Base-by-base conservation (phyloP, 2,329 filamentous ascomycete species). In the Laburnicola sp. region DNA sequence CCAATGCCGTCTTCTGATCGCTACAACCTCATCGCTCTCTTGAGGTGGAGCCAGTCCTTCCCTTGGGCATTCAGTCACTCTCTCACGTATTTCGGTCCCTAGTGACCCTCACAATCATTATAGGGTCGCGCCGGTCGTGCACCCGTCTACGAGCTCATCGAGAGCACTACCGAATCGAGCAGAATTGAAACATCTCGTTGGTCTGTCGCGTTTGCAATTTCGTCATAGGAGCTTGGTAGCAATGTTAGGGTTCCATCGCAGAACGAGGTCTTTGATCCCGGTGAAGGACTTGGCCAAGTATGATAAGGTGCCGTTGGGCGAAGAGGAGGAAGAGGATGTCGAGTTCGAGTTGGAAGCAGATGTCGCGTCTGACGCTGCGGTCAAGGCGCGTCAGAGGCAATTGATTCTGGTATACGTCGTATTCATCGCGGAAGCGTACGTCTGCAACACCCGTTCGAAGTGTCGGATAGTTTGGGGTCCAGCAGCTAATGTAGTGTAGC, bases 351-450 rank as follows among this genome's bases (percentile, higher is more conserved):
- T 45, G 48, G 64, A 70, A 50, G 59, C 51, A 26, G 60, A 65
- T 25, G 39, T 52, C 32, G 54, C 45, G 26, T 45, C 56, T 27
- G 57, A 62, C 28, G 45, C 53, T 31, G 52, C 56, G 23, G 50
- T 57, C 47, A 65, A 58, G 58, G 62, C 59, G 34, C 58, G 65
- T 42, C 52, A 60, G 49, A 66, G 53, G 42, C 74, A 78, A 53
- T 51, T 77, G 57, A 65, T 64, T 46, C 65, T 78, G 55, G 74
- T 78, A 40, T 78, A 77, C 57, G 61, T 77, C 25, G 59, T 78
- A 25, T 77, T 78, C 50, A 66, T 79, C n/a, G 76, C 76, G 5
- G 77, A 79, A 66, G 76, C 76, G 68, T 74, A 66, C 43, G 71
- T 67, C 16, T 27, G 4, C 41, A 21, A 34, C 47, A 41, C 39